A percentile compares a stretch with the other conserved stretches of the same genome.
Conservation (phyloP, 352 stramenopile species). For the Hyaloperonospora brassicae region DNA sequence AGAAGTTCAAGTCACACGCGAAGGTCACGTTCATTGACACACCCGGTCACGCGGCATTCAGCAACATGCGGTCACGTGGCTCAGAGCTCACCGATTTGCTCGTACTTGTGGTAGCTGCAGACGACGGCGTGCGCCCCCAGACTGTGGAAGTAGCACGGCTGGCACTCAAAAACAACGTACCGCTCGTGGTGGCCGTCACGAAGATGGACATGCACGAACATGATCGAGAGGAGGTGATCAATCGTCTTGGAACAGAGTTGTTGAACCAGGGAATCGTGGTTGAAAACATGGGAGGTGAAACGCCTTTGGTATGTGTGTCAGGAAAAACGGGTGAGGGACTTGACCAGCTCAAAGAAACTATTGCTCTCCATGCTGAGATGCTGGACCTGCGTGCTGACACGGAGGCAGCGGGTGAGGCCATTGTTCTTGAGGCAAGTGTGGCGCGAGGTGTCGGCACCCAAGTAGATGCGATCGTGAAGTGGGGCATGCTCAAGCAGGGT, state of each 20-base stretch:
- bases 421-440: constrained; percentile 95
- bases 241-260: constrained; percentile 81
- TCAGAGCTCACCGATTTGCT: constrained; percentile 97
- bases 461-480: constrained; percentile 94
- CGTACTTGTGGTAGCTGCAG: constrained; percentile 95
- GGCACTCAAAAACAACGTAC: constrained; percentile 91
- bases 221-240: constrained; percentile 54
- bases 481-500: constrained; percentile 92
- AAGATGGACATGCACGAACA: constrained; percentile 92
- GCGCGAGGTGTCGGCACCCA: constrained; percentile 91
- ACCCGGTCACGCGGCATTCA: constrained; percentile 99
- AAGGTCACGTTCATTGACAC: constrained; percentile 98
- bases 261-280: constrained; percentile 90
- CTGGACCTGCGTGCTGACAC: constrained; percentile 92
- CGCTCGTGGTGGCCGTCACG: constrained; percentile 95
- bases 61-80: constrained; percentile 94
- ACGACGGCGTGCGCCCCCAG: constrained; percentile 98
- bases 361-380: constrained; percentile 94
- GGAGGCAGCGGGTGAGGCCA: constrained; percentile 82
- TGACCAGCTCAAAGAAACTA: constrained; percentile 94
- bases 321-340: constrained; percentile 92
- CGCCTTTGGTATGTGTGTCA: constrained; percentile 92
- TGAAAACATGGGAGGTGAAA: constrained; percentile 91
- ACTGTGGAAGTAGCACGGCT: constrained; percentile 94
- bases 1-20: constrained; percentile 51